Base-by-base conservation (phyloP, 495 filamentous ascomycete genomes). In the Penicillium fimorum region DNA sequence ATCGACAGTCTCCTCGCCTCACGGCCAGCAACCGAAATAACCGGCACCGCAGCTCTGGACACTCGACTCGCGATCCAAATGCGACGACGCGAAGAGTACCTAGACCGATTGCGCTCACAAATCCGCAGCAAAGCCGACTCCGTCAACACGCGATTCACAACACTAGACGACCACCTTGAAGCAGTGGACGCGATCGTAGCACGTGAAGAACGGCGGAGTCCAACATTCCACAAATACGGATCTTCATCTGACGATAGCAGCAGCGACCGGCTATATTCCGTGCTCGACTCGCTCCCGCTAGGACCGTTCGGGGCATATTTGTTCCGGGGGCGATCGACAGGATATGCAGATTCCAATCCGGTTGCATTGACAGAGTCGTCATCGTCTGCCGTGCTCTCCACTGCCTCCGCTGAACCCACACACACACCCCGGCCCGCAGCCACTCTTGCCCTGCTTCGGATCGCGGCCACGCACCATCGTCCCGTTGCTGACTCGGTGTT, bases 121-220 rank as follows among this genome's bases (percentile, higher is more conserved):
- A 71, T 79, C 55, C 64, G 61, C 15, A 60, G 60, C 43, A 76
- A 75, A 24, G 65, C 74, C 0, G 73, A 77, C 30, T 68, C 70
- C 4, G 56, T 79, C 3, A 47, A 57, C 5, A 57, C 56, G 11
- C 68, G 71, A n/a, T 67, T 79, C 43, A 64, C 64, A 20, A 72
- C 69, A 1, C 56, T 79, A 3, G 75, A 77, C 45, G 75, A 77
- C 55, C 73, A 79, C 38, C 63, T 77, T 17, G 69, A 76, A 35
- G 76, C 73, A 0, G 69, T 78, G 24, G 65, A 69, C 32, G 52
- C 57, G 25, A 70, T 78, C n/a, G 53, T 71, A 2, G 40, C 61
- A 17, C 68, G 67, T 1, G 69, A 71, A 44, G 56, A 63, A 50
- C 57, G 61, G 2, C 53, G 57, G 25, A 41, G 17, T 15, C 35